Conservation (phyloP, 2,329 filamentous ascomycete species). For the Colletotrichum sp. region DNA sequence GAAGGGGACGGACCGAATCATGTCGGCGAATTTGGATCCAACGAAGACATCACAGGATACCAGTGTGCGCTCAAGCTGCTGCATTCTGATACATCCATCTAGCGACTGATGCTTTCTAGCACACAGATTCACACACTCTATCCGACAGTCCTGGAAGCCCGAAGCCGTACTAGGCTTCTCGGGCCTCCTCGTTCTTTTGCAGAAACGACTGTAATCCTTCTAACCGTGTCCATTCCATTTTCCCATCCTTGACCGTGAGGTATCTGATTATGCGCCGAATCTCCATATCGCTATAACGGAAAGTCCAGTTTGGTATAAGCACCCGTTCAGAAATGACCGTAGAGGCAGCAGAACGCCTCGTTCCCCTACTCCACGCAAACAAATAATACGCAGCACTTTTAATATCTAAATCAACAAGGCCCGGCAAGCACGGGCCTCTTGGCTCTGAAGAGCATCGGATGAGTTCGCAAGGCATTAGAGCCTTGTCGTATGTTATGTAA, state of each 20-base stretch:
- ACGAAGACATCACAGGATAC: not conserved
- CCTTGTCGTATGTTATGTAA: not conserved
- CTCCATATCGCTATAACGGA: conserved; percentile 1
- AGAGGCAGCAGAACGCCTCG: not conserved
- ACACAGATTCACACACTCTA: not conserved
- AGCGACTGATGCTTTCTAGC: conserved; percentile 13
- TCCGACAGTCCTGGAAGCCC: not conserved
- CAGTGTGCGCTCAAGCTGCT: not conserved
- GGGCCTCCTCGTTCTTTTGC: not conserved
- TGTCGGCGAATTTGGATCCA: not conserved
- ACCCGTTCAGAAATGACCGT: conserved; percentile 18
- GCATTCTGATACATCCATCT: conserved; percentile 7
- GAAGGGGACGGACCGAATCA: not conserved
- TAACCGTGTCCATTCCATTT: not conserved
- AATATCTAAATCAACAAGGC: not conserved
- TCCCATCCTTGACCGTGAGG: not conserved
- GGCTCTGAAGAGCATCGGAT: not conserved
- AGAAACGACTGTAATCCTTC: conserved; percentile 21
- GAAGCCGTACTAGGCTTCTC: not conserved
- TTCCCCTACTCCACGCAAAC: conserved; percentile 13
- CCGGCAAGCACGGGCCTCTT: not conserved
- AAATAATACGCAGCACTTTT: conserved; percentile 15
- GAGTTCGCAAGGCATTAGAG: not conserved
- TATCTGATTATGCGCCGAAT: conserved; percentile 16
- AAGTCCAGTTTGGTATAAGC: conserved; percentile 11